phyloP scores from a whole-genome alignment of 805 yeast species.

The Priceomyces fermenticarens region DNA sequence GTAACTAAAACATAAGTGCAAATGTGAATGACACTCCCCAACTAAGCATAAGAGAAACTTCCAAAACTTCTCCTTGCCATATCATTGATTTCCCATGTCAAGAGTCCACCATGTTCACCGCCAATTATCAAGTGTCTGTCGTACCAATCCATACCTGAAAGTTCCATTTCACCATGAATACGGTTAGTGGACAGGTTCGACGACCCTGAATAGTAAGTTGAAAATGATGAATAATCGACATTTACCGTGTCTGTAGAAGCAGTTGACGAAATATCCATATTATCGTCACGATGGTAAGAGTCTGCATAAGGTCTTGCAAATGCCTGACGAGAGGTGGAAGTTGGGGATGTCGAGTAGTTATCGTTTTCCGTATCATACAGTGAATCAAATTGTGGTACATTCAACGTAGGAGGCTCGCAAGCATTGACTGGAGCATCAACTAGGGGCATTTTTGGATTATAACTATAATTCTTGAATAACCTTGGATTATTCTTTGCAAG shows the following conservation, averaged over 20 bases:
- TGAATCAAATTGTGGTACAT: slow-evolving; percentile 19
- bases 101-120: slow-evolving; percentile 39
- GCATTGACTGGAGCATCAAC: slow-evolving; percentile 2
- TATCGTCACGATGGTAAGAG: background rate
- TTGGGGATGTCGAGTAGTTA: slow-evolving; percentile 10
- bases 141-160: slow-evolving; percentile 38
- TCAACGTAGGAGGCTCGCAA: slow-evolving; percentile 14
- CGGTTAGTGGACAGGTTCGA: slow-evolving; percentile 32
- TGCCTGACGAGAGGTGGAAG: slow-evolving; percentile 7
- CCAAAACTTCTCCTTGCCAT: slow-evolving; percentile 39
- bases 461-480: slow-evolving; percentile 34
- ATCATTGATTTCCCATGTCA: slow-evolving; percentile 39
- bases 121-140: slow-evolving; percentile 33
- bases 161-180: slow-evolving; percentile 42
- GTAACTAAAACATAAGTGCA: background rate
- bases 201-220: slow-evolving; percentile 19
- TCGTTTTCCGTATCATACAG: slow-evolving; percentile 1
- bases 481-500: slow-evolving; percentile 33
- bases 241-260: slow-evolving; percentile 1
- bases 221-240: slow-evolving; percentile 4
- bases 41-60: slow-evolving; percentile 31
- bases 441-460: slow-evolving; percentile 24
- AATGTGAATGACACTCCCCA: background rate
- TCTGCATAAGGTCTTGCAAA: background rate
- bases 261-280: background rate